A percentile compares a stretch with the other conserved stretches of the same genome.
Evolutionary conservation across 768 basidiomycete species (phyloP).

Genomic region (Termitomyces sp.): DNA sequence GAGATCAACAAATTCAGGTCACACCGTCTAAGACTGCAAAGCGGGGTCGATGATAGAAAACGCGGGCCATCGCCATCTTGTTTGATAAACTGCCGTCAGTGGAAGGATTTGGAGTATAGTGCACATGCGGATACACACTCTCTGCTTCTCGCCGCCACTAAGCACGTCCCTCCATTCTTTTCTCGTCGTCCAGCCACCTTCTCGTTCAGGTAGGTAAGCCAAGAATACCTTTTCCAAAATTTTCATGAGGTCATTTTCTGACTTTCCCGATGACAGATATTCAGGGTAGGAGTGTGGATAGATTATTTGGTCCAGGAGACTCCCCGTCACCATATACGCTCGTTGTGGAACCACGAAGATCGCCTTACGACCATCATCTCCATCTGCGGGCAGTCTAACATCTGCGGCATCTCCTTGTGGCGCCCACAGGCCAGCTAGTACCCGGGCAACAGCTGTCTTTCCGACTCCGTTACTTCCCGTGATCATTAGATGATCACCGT

Average conservation of each 20-base stretch:
- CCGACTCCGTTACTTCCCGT: constrained; percentile 92
- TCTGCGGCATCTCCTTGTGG: constrained; percentile 33
- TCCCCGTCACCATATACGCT: constrained; percentile 87
- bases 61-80: constrained; percentile 88
- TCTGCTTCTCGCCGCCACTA: constrained; percentile 95
- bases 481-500: constrained; percentile 88
- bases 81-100: background rate
- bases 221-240: constrained; percentile 82
- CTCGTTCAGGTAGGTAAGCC: constrained; percentile 77
- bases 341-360: constrained; percentile 90
- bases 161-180: constrained; percentile 97
- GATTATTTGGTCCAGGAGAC: constrained; percentile 87
- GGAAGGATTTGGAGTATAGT: background rate
- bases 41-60: constrained; percentile 81
- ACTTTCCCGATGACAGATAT: constrained; percentile 54
- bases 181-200: constrained; percentile 83
- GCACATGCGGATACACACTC: constrained; percentile 37
- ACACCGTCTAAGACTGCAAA: constrained; percentile 84
- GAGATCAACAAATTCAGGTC: constrained; percentile 17
- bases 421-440: constrained; percentile 88
- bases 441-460: constrained; percentile 84
- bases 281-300: constrained; percentile 85
- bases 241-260: constrained; percentile 61
- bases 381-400: constrained; percentile 28
- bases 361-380: constrained; percentile 37